These are phyloP conservation scores for Phaeotremella fagi DNA, from an alignment of 768 basidiomycete species.

Conservation along the genomic window DNA sequence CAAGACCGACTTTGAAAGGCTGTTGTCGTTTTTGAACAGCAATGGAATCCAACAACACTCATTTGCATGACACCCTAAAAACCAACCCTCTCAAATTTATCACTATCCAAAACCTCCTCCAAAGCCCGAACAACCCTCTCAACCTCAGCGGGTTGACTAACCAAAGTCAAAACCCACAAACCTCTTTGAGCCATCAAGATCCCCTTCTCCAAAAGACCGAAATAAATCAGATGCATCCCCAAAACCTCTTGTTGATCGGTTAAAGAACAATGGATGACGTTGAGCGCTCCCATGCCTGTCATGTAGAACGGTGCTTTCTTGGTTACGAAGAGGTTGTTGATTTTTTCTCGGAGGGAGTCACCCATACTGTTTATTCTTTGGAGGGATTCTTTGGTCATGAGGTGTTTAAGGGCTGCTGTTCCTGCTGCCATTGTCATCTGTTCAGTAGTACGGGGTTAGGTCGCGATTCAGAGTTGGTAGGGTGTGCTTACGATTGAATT, in stretches of 20 bases:
- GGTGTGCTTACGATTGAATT: constrained; percentile 8
- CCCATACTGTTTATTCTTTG: constrained; percentile 14
- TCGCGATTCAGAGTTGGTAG: neutral
- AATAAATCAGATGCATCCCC: constrained; percentile 9
- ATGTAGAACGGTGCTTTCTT: constrained; percentile 3
- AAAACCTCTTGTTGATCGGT: neutral
- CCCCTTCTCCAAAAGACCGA: constrained; percentile 10
- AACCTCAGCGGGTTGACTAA: no score
- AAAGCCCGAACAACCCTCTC: no score
- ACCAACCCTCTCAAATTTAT: no score
- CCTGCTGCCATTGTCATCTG: constrained; percentile 22
- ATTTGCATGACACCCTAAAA: no score
- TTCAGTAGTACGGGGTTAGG: neutral
- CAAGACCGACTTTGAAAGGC: no score
- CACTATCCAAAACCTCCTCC: no score
- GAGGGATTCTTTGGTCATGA: constrained; percentile 13
- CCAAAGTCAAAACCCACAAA: constrained; percentile 10
- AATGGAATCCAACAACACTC: no score
- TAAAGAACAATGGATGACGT: constrained; percentile 13
- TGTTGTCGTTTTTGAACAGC: no score
- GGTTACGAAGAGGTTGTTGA: constrained; percentile 5
- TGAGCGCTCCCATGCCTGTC: constrained; percentile 24
- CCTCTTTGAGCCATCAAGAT: constrained; percentile 18
- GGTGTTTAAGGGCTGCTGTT: constrained; percentile 5
- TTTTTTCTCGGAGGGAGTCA: constrained; percentile 7